Percentiles rank a stretch among this genome's conserved stretches.
Conservation (phyloP, 768 basidiomycete species). For the Trametes sanguinea region DNA sequence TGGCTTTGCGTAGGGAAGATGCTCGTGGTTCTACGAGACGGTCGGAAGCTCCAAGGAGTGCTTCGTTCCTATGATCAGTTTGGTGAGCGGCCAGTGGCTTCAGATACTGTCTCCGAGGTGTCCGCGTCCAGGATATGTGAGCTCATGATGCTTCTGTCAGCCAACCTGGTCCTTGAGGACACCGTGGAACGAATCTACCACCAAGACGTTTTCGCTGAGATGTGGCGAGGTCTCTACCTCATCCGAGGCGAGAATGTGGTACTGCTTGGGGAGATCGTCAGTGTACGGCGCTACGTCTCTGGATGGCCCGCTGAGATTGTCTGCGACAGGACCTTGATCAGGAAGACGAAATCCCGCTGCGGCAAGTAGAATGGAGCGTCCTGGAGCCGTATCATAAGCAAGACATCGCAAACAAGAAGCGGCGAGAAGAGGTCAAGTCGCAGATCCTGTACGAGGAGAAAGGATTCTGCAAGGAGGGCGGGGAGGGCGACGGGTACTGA, state of each 20-base stretch:
- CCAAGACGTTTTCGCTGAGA: conserved; percentile 84
- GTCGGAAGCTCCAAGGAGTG: conserved; percentile 94
- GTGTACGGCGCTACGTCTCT: conserved; percentile 35
- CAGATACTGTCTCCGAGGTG: background rate
- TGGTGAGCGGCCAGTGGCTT: conserved; percentile 49
- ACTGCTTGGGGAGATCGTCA: conserved; percentile 91
- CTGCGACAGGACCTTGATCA: conserved; percentile 78
- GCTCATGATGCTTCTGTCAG: conserved; percentile 43
- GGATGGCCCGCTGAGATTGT: background rate
- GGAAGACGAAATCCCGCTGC: conserved; percentile 85
- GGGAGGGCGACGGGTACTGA: conserved; percentile 95
- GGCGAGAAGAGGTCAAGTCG: conserved; percentile 81
- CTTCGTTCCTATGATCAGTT: conserved; percentile 98
- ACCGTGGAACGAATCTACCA: conserved; percentile 95
- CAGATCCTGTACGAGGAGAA: conserved; percentile 79
- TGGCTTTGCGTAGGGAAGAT: conserved; percentile 81
- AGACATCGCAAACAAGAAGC: conserved; percentile 73
- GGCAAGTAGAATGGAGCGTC: conserved; percentile 69
- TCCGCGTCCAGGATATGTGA: background rate
- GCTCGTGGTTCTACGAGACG: conserved; percentile 94
- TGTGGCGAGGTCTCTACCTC: conserved; percentile 85
- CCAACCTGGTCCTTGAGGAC: conserved; percentile 96
- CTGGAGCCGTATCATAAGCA: conserved; percentile 73
- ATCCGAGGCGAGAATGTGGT: conserved; percentile 99
- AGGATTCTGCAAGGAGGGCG: conserved; percentile 94